These are phyloP conservation scores for Macroventuria anomochaeta DNA, from an alignment of 2,329 filamentous ascomycete genomes.

Conservation along the genomic window DNA sequence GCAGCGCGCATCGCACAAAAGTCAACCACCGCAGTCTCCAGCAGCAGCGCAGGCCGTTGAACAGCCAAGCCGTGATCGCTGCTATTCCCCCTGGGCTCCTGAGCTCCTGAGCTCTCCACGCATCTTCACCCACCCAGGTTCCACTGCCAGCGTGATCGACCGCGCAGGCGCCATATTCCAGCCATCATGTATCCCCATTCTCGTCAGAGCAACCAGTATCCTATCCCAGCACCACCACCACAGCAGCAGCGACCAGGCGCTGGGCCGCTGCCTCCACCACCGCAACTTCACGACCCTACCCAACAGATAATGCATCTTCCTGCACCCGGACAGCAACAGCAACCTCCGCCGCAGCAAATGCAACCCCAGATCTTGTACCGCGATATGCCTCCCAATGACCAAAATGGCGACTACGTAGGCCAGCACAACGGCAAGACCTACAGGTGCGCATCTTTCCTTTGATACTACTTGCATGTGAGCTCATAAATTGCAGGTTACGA, in stretches of 20 bases:
- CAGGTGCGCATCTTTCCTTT: conserved; percentile 3
- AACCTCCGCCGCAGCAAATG: conserved; percentile 10
- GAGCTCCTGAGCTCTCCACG: conserved; percentile 3
- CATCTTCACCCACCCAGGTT: neutral
- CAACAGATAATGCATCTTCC: conserved; percentile 22
- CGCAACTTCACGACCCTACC: conserved; percentile 21
- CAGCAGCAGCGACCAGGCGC: conserved; percentile 22
- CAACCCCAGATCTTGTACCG: conserved; percentile 10
- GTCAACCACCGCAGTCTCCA: neutral
- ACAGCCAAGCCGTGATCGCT: neutral
- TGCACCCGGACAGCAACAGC: conserved; percentile 13
- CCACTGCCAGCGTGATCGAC: neutral
- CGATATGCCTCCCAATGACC: conserved; percentile 1
- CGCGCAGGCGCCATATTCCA: conserved; percentile 8
- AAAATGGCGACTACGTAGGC: conserved; percentile 14
- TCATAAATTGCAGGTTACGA: conserved; percentile 58
- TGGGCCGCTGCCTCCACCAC: conserved; percentile 22
- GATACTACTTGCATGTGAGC: conserved; percentile 48
- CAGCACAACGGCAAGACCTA: conserved; percentile 25
- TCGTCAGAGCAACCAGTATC: conserved; percentile 30
- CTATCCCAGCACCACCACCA: conserved; percentile 23
- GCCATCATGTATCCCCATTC: conserved; percentile 32
- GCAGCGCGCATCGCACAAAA: conserved; percentile 4
- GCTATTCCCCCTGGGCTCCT: neutral
- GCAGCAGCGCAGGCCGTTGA: neutral